A percentile compares a stretch with the other conserved stretches of the same genome.
Conservation (phyloP, 83 land plant species). For the Picea abies region DNA sequence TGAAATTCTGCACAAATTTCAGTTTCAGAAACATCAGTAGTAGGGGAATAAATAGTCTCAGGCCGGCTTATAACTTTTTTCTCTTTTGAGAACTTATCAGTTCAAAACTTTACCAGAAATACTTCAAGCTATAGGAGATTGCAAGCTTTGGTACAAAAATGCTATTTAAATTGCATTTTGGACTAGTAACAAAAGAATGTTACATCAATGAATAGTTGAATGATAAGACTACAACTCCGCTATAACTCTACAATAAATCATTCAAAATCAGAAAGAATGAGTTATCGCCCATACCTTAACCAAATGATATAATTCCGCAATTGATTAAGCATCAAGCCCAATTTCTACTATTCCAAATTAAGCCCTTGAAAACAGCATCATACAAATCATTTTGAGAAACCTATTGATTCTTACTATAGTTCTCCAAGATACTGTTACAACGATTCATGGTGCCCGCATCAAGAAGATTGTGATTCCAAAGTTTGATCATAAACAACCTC, state of each 20-base stretch:
- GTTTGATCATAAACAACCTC: constrained; percentile 73
- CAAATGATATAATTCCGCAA: constrained; percentile 5
- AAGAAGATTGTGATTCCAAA: constrained; percentile 82
- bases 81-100: not conserved
- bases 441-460: constrained; percentile 67
- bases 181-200: constrained; percentile 16
- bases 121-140: not conserved
- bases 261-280: constrained; percentile 18
- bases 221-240: constrained; percentile 4
- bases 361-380: not conserved
- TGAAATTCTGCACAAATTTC: not conserved
- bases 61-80: not conserved
- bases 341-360: constrained; percentile 3
- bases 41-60: not conserved
- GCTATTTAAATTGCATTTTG: not conserved
- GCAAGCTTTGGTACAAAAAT: not conserved
- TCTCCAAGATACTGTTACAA: constrained; percentile 60
- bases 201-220: constrained; percentile 19
- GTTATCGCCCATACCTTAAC: constrained; percentile 8
- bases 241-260: constrained; percentile 7
- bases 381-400: not conserved
- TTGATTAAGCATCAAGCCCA: constrained; percentile 7
- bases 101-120: not conserved
- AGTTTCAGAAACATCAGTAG: not conserved
- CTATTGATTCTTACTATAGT: constrained; percentile 14